Conservation (phyloP, 2,329 filamentous ascomycete genomes). For the Botrytis aclada region DNA sequence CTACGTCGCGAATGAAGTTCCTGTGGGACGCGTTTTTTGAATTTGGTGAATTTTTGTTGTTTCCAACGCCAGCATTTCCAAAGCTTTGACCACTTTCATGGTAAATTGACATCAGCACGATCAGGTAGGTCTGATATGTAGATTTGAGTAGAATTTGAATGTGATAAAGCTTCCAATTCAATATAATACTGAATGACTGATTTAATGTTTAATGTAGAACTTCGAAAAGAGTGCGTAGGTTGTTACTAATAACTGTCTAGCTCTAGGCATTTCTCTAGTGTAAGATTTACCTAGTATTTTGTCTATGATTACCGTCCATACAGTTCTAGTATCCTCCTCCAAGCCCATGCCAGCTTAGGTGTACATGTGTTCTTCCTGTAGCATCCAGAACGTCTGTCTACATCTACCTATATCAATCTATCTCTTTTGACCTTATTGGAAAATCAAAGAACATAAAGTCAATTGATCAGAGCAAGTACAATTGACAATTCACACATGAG, state of each 20-base stretch:
- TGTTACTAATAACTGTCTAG: not conserved
- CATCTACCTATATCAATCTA: not conserved
- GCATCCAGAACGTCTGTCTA: not conserved
- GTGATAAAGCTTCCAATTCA: not conserved
- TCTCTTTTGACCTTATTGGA: not conserved
- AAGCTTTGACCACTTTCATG: conserved; percentile 1
- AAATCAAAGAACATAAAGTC: not conserved
- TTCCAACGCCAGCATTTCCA: not conserved
- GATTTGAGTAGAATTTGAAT: not conserved
- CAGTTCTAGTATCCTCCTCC: not conserved
- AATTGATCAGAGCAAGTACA: not conserved
- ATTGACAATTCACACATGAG: not conserved
- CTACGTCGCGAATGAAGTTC: not conserved
- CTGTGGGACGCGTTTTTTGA: not conserved
- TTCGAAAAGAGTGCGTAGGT: not conserved
- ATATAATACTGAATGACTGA: not conserved
- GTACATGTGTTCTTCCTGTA: not conserved
- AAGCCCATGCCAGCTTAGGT: not conserved
- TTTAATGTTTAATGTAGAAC: not conserved
- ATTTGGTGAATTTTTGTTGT: conserved; percentile 2
- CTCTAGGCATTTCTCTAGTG: not conserved
- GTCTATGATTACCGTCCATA: not conserved
- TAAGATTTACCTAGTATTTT: not conserved
- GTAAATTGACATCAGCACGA: not conserved
- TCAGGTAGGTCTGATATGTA: not conserved